Conservation (phyloP, 768 basidiomycete species). For the Serendipita sp. region DNA sequence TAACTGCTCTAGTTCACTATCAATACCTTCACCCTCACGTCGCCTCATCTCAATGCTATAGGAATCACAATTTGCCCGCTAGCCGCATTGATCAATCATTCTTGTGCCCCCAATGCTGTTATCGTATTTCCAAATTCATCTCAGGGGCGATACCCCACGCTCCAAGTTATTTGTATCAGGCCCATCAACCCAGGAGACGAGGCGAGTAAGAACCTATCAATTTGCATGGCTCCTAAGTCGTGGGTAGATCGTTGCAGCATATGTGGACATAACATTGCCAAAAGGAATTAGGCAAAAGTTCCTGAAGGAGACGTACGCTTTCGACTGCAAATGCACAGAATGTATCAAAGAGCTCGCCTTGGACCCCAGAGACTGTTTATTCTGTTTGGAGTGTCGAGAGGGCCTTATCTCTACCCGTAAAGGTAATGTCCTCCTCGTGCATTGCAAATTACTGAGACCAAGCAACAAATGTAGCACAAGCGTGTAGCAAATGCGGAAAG, state of each 20-base stretch:
- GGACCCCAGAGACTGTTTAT: conserved; percentile 54
- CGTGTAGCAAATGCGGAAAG: conserved; percentile 39
- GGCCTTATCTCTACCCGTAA: neutral
- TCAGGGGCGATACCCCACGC: conserved; percentile 15
- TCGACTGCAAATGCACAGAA: conserved; percentile 50
- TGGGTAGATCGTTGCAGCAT: conserved; percentile 56
- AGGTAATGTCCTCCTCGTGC: neutral
- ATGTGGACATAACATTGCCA: conserved; percentile 73
- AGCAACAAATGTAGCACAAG: neutral
- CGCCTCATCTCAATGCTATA: conserved; percentile 58
- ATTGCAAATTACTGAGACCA: neutral
- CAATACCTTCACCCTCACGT: conserved; percentile 78
- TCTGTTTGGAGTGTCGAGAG: conserved; percentile 36
- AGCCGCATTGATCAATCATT: conserved; percentile 73
- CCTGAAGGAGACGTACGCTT: conserved; percentile 60
- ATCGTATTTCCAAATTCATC: conserved; percentile 68
- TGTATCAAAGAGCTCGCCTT: conserved; percentile 26
- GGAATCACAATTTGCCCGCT: conserved; percentile 73
- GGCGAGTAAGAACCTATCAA: conserved; percentile 24
- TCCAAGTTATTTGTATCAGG: conserved; percentile 50
- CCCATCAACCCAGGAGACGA: conserved; percentile 52
- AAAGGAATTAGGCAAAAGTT: conserved; percentile 32
- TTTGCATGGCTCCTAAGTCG: neutral
- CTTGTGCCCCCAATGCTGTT: conserved; percentile 74
- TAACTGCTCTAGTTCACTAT: conserved; percentile 51